Evolutionary conservation across 2,329 filamentous ascomycete species (phyloP).

Genomic region (Sordariomycetes sp.): DNA sequence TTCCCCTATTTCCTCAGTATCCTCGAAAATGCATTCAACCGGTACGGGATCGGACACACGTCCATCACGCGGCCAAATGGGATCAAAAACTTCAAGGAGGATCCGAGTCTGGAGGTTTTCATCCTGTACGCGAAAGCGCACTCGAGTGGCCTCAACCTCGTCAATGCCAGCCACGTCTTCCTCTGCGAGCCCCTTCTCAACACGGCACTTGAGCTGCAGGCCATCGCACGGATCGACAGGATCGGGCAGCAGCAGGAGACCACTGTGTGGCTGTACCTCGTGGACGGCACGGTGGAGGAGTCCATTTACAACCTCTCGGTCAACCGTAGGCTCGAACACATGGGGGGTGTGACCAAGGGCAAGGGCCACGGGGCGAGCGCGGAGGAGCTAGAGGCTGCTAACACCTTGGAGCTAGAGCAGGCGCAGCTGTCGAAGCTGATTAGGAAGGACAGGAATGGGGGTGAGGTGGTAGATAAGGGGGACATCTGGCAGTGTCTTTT

Average conservation of each 20-base stretch:
- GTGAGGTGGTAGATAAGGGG: constrained; percentile 66
- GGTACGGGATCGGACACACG: constrained; percentile 63
- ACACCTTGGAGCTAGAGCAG: constrained; percentile 72
- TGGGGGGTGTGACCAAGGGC: constrained; percentile 27
- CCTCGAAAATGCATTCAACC: constrained; percentile 56
- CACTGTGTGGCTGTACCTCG: constrained; percentile 89
- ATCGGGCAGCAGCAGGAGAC: constrained; percentile 85
- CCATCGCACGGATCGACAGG: constrained; percentile 86
- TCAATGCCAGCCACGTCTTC: constrained; percentile 90
- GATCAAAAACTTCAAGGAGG: constrained; percentile 64
- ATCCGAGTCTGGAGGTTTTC: constrained; percentile 69
- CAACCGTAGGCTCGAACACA: constrained; percentile 65
- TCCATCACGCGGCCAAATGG: constrained; percentile 60
- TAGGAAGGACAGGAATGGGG: constrained; percentile 56
- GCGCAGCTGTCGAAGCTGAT: constrained; percentile 61
- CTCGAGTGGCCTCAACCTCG: constrained; percentile 79
- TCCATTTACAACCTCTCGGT: constrained; percentile 85
- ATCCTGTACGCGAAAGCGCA: constrained; percentile 83
- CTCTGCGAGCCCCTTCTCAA: constrained; percentile 91
- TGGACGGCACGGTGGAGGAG: constrained; percentile 86
- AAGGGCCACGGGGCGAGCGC: constrained; percentile 27
- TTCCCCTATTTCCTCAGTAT: constrained; percentile 73
- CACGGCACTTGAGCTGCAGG: constrained; percentile 86
- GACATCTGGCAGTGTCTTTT: constrained; percentile 90
- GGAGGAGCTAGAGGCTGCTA: constrained; percentile 65